Conservation (phyloP, 1,284 basidiomycete species). For the Heterobasidion occidentale region DNA sequence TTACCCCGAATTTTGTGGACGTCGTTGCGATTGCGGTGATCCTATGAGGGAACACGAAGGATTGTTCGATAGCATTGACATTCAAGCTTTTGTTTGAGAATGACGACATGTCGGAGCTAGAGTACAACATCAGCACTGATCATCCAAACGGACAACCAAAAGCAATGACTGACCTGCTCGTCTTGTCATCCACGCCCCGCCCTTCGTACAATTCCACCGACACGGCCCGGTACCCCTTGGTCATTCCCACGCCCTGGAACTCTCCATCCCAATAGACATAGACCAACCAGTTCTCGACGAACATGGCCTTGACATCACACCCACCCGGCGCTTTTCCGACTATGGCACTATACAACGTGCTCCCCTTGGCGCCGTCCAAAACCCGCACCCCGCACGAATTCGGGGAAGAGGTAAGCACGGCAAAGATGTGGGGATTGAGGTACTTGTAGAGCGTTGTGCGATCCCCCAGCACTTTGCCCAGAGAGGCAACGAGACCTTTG, state of each 20-base stretch:
- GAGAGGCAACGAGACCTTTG: slow-evolving; percentile 58
- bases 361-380: slow-evolving; percentile 75
- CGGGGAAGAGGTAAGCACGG: slow-evolving; percentile 45
- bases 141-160: neutral
- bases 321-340: slow-evolving; percentile 33
- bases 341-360: slow-evolving; percentile 56
- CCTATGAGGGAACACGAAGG: slow-evolving; percentile 65
- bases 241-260: slow-evolving; percentile 34
- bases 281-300: slow-evolving; percentile 93
- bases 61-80: slow-evolving; percentile 56
- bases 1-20: slow-evolving; percentile 82
- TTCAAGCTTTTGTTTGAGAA: slow-evolving; percentile 46
- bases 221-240: slow-evolving; percentile 67
- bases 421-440: slow-evolving; percentile 76
- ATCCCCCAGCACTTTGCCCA: slow-evolving; percentile 82
- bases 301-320: slow-evolving; percentile 60
- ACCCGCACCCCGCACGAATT: slow-evolving; percentile 62
- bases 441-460: slow-evolving; percentile 93
- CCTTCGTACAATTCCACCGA: slow-evolving; percentile 88
- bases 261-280: slow-evolving; percentile 74
- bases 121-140: neutral
- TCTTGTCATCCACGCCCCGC: slow-evolving; percentile 52
- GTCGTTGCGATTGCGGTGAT: slow-evolving; percentile 71
- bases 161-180: slow-evolving; percentile 45
- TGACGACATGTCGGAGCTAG: slow-evolving; percentile 69